Conservation (phyloP, 1,284 basidiomycete genomes). For the Rhodotorula glutinis region DNA sequence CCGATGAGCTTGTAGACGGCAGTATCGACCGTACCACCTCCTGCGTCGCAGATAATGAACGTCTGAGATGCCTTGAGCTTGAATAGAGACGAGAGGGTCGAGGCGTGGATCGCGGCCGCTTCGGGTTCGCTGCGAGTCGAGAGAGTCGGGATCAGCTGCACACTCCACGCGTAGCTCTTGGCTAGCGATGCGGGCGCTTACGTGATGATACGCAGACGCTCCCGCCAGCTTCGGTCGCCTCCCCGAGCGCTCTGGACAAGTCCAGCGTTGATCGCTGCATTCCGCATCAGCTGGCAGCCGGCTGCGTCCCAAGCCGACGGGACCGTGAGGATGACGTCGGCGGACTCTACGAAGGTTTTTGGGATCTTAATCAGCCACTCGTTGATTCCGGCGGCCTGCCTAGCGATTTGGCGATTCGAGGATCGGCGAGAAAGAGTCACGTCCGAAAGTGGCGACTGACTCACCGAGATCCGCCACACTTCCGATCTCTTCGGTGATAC, state of each 20-base stretch:
- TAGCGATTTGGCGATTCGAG: too few relatives aligned
- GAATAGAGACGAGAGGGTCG: slow-evolving; percentile 69
- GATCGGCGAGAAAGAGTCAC: neutral
- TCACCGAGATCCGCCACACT: slow-evolving; percentile 72
- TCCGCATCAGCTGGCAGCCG: slow-evolving; percentile 74
- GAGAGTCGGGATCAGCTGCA: neutral
- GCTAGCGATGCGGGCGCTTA: too few relatives aligned
- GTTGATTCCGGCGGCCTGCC: too few relatives aligned
- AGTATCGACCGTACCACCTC: slow-evolving; percentile 71
- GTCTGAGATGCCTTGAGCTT: slow-evolving; percentile 69
- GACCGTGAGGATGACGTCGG: slow-evolving; percentile 73
- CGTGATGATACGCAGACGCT: slow-evolving; percentile 73
- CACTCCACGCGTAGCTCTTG: too few relatives aligned
- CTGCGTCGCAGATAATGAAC: slow-evolving; percentile 75
- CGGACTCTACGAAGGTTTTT: slow-evolving; percentile 57
- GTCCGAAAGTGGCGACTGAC: slow-evolving; percentile 33
- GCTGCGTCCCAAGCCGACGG: slow-evolving; percentile 80
- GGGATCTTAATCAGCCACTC: too few relatives aligned
- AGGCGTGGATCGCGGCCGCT: slow-evolving; percentile 78
- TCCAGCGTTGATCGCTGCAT: slow-evolving; percentile 70
- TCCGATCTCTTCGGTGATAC: slow-evolving; percentile 76
- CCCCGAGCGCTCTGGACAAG: slow-evolving; percentile 66
- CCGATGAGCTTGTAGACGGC: slow-evolving; percentile 78
- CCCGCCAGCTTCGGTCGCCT: slow-evolving; percentile 70
- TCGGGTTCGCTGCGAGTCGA: slow-evolving; percentile 62